Base-by-base conservation (phyloP, 805 yeast species). In the Debaryomyces prosopidis region DNA sequence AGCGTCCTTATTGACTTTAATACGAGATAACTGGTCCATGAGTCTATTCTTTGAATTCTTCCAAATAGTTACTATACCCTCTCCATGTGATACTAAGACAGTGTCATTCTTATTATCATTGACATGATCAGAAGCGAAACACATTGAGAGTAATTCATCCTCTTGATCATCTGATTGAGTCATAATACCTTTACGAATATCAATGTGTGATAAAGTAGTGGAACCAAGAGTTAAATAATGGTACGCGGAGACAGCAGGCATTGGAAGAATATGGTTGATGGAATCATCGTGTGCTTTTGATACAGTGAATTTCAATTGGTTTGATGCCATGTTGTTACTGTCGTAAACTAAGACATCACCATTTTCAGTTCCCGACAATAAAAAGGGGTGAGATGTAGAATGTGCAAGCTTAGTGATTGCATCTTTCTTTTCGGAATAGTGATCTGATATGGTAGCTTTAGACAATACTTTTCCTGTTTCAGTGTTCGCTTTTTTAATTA, bases 11-110 rank as follows among this genome's bases (percentile, higher is more conserved):
- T 81, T 73, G 7, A 91, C 73, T 50, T 82, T 82, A 15, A 92
- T 79, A 46, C 98, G 71, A 10, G 87, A 78, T 39, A 89, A 73
- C 66, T 92, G 97, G 63, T 92, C 97, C 47, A 70, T 74, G 49
- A 82, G 76, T 36, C 78, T 78, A 58, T 88, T 89, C 58, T 79
- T 79, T 26, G 79, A 73, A 20, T 85, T 82, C 54, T 80, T 82
- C 99, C 99, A 92, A 11, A 87, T 71, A 0, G 98, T 89, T 5
- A 89, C 75, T 11, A 89, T 79, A 3, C 98, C 98, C 58, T 86
- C 94, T 12, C 96, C 89, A 85, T 89, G 90, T 37, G 96, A 92
- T 54, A 91, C 90, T 3, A 85, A 79, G 3, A 84, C 77, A 0
- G 81, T 76, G 15, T 81, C 83, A 43, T 84, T 87, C 39, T 76